A percentile compares a stretch with the other conserved stretches of the same genome.
Conservation (phyloP, 2,329 filamentous ascomycete species). For the Cladosporium austrohemisphaericum region DNA sequence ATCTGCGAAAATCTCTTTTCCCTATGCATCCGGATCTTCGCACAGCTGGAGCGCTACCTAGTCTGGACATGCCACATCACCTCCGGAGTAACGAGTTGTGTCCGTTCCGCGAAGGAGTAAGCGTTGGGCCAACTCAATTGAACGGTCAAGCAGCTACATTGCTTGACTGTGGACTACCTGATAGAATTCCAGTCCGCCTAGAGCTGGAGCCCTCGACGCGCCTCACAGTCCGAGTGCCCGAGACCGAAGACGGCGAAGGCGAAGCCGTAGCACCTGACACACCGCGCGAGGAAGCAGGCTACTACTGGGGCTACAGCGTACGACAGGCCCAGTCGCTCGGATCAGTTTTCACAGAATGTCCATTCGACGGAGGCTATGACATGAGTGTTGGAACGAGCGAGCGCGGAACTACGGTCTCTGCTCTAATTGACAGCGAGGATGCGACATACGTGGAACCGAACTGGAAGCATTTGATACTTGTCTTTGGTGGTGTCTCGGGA, state of each 20-base stretch:
- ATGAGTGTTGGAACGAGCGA: conserved; percentile 80
- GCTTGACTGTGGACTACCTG: conserved; percentile 49
- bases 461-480: conserved; percentile 66
- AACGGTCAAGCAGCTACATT: conserved; percentile 41
- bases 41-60: conserved; percentile 68
- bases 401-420: conserved; percentile 50
- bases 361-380: conserved; percentile 75
- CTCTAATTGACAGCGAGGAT: conserved; percentile 41
- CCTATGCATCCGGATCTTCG: conserved; percentile 74
- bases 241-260: conserved; percentile 15
- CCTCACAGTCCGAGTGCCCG: conserved; percentile 66
- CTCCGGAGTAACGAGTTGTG: conserved; percentile 72
- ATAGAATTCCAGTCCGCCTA: conserved; percentile 52
- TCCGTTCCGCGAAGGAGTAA: conserved; percentile 74
- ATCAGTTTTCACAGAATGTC: conserved; percentile 71
- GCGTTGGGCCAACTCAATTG: conserved; percentile 40
- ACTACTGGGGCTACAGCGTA: conserved; percentile 81
- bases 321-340: conserved; percentile 65
- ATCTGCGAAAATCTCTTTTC: conserved; percentile 73
- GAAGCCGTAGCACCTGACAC: conserved; percentile 57
- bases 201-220: conserved; percentile 67
- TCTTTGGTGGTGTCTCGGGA: conserved; percentile 77
- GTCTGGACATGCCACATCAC: conserved; percentile 82
- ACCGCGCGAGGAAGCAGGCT: conserved; percentile 71
- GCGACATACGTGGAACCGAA: conserved; percentile 37